Percentiles rank a stretch among this genome's conserved stretches.
These are phyloP conservation scores for Blastobotrys petasosporus DNA, from an alignment of 1,139 yeast genomes.

Conservation along the genomic window DNA sequence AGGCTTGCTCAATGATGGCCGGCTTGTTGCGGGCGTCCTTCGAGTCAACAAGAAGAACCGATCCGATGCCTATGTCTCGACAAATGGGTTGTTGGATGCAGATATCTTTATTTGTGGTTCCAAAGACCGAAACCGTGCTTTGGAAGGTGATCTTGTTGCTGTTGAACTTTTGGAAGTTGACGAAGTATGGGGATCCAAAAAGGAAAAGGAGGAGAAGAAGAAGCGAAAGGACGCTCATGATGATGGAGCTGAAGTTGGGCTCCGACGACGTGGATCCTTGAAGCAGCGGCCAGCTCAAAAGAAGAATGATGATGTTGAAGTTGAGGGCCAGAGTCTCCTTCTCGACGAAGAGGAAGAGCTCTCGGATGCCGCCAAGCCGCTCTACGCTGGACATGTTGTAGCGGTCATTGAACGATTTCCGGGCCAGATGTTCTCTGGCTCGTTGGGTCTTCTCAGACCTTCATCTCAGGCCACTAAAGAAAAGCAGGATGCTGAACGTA, in stretches of 20 bases:
- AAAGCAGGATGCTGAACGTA: constrained; percentile 51
- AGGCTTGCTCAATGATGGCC: constrained; percentile 80
- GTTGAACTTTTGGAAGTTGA: constrained; percentile 90
- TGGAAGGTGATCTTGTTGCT: constrained; percentile 95
- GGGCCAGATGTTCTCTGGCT: constrained; percentile 86
- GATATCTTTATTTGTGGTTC: constrained; percentile 97
- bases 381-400: constrained; percentile 96
- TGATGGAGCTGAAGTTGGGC: constrained; percentile 30
- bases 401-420: constrained; percentile 97
- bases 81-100: constrained; percentile 91
- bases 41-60: constrained; percentile 94
- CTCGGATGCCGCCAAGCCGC: constrained; percentile 85
- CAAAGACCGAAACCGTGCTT: constrained; percentile 95
- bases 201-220: constrained; percentile 95
- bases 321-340: constrained; percentile 89
- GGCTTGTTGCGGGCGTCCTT: constrained; percentile 84
- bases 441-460: constrained; percentile 87
- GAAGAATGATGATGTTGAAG: constrained; percentile 97
- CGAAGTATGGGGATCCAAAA: constrained; percentile 95
- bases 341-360: constrained; percentile 94
- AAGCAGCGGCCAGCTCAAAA: constrained; percentile 97
- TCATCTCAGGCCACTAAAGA: constrained; percentile 92
- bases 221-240: constrained; percentile 65
- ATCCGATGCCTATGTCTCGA: constrained; percentile 95
- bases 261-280: constrained; percentile 82